Evolutionary conservation across 2,329 filamentous ascomycete genomes (phyloP).

Genomic region (Cordyceps javanica): DNA sequence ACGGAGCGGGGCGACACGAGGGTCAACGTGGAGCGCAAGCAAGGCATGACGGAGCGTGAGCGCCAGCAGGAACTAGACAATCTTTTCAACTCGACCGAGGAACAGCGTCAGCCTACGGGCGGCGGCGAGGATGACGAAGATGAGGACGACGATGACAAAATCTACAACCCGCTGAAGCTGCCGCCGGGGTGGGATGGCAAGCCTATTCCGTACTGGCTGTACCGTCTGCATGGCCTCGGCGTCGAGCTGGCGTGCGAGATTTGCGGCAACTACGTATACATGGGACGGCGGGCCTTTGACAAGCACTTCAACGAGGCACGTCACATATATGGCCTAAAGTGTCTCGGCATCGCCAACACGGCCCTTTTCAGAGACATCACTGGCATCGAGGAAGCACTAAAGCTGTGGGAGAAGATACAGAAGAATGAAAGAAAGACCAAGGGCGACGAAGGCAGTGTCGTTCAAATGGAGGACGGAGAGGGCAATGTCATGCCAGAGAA

Average conservation of each 20-base stretch:
- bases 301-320: conserved; percentile 96
- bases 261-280: conserved; percentile 98
- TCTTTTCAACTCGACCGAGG: conserved; percentile 49
- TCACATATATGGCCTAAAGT: conserved; percentile 90
- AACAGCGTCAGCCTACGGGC: conserved; percentile 32
- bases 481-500: conserved; percentile 99
- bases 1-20: conserved; percentile 83
- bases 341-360: conserved; percentile 87
- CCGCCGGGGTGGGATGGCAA: conserved; percentile 98
- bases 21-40: conserved; percentile 91
- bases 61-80: conserved; percentile 90
- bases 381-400: conserved; percentile 79
- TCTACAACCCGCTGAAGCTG: conserved; percentile 95
- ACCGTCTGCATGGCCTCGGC: conserved; percentile 90
- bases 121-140: conserved; percentile 64
- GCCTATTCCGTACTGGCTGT: conserved; percentile 97
- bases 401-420: conserved; percentile 90
- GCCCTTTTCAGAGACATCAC: conserved; percentile 92
- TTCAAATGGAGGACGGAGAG: conserved; percentile 97
- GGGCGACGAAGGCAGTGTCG: conserved; percentile 72
- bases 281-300: conserved; percentile 91
- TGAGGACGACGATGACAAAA: conserved; percentile 76
- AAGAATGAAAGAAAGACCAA: conserved; percentile 73
- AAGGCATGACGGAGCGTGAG: conserved; percentile 96
- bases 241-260: conserved; percentile 95